Base-by-base conservation (phyloP, 306 rosid genomes). In the Calophaca sinica region DNA sequence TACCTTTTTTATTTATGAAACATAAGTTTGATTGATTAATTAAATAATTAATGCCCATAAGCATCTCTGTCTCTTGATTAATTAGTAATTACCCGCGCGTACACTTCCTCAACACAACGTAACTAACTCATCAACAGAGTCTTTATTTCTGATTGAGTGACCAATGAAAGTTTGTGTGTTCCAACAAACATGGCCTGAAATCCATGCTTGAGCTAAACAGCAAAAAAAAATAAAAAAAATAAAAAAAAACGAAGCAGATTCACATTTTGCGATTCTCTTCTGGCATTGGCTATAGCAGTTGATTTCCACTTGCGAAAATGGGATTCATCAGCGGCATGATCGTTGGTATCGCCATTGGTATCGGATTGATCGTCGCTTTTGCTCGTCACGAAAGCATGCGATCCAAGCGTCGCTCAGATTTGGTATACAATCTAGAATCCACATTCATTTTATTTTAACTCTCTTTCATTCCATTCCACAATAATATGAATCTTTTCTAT, bases 391-490 rank as follows among this genome's bases (percentile, higher is more conserved):
- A 61, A 50, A 80, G 74, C 26, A 38, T 6, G 42, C 93, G 98
- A 82, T 84, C 94, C 81, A 91, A 68, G 75, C 84, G 78, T 81
- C 98, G 97, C 46, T 68, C 83, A n/a, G 82, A 87, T 78, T 82
- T 94, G 91, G 98, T 94, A 68, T 7, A 48, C 33, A 6, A 44
- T 70, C 67, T 4, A 1, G 12, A 76, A 35, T 6, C 71, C 2
- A 7, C 53, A 11, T 63, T 68, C 61, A 38, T 44, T 63, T 81
- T 13, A 57, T 62, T 74, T 50, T 13, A 6, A 51, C 20, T 50
- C 60, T 9, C 48, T 28, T 51, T 2, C 52, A 44, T 59, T 5
- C 3, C 20, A 59, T 12, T 76, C 41, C 41, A 8, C 4, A 13
- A 13, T 31, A 11, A 33, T 5, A 48, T 0, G 57, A 38, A 26